Evolutionary conservation across 2,329 filamentous ascomycete species (phyloP).

Genomic region (Exophiala sp.): DNA sequence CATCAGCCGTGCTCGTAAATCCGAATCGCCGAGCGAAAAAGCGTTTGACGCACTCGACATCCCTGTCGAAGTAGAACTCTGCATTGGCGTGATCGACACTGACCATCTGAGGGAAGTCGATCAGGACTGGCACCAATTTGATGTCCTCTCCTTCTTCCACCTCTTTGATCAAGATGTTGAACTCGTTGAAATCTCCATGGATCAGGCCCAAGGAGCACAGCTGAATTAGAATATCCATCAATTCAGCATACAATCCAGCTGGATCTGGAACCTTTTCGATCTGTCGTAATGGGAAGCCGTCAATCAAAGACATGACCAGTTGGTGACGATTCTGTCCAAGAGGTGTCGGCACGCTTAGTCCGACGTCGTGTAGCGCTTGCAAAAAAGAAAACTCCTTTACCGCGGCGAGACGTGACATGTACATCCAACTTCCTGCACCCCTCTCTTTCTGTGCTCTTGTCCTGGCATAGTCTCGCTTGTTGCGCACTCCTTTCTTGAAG

Average conservation of each 20-base stretch:
- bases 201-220: constrained; percentile 86
- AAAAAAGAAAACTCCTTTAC: constrained; percentile 95
- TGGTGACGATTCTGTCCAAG: constrained; percentile 89
- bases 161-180: constrained; percentile 94
- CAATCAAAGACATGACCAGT: constrained; percentile 90
- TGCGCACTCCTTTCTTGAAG: constrained; percentile 84
- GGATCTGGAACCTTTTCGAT: constrained; percentile 81
- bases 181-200: constrained; percentile 98
- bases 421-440: constrained; percentile 89
- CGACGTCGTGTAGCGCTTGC: constrained; percentile 76
- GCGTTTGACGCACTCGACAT: constrained; percentile 90
- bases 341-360: constrained; percentile 85
- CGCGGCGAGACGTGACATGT: constrained; percentile 87
- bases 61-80: constrained; percentile 95
- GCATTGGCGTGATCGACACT: constrained; percentile 92
- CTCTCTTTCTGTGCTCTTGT: constrained; percentile 45
- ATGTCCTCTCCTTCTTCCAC: constrained; percentile 33
- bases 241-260: constrained; percentile 80
- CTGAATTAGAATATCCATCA: constrained; percentile 80
- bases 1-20: constrained; percentile 75
- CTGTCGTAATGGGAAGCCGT: constrained; percentile 87
- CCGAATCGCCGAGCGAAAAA: constrained; percentile 89
- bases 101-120: constrained; percentile 98
- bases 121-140: constrained; percentile 72
- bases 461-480: constrained; percentile 90